Base-by-base conservation (phyloP, 2,329 filamentous ascomycete species). In the Sporothrix globosa region DNA sequence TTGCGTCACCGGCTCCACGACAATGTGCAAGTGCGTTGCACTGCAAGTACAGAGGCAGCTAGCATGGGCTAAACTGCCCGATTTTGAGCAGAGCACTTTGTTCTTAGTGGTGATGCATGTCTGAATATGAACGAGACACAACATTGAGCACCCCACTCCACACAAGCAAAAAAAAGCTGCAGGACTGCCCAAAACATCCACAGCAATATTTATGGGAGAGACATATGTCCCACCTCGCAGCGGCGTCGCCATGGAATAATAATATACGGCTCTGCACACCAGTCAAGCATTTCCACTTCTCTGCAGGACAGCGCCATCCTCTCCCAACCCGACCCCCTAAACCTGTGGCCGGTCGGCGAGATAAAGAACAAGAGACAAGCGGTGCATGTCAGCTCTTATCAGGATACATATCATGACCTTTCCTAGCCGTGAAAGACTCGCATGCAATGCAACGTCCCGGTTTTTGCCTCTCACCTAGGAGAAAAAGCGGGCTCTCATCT, bases 71-170 rank as follows among this genome's bases (percentile, higher is more conserved):
- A 61, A 53, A 53, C 9, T 44, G 41, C 41, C 9, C 41, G 13
- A 53, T 3, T 10, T 6, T n/a, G 21, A 53, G 58, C 34, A 21
- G 34, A 44, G n/a, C 58, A 44, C 24, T 39, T 39, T 27, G 58
- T 14, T n/a, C 9, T 61, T 24, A 17, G 63, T 14, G 24, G 27
- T 24, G 63, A 66, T 66, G 63, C 63, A 52, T 66, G 63, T 66
- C 63, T 66, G 63, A 66, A 50, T 65, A 50, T 52, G 39, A 52
- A 63, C 58, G 44, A 63, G 58, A 46, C 39, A 63, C 21, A 63
- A 24, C 41, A 61, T 46, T 34, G 39, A 46, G 58, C 39, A 46
- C 17, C 39, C 27, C 39, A 21, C 39, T 27, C 58, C 27, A 10
- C 56, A 24, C 34, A 61, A 61, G 1, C 6, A 13, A 21, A 44